Evolutionary conservation across 495 filamentous ascomycete genomes (phyloP).

Genomic region (Penicillium odoratum): DNA sequence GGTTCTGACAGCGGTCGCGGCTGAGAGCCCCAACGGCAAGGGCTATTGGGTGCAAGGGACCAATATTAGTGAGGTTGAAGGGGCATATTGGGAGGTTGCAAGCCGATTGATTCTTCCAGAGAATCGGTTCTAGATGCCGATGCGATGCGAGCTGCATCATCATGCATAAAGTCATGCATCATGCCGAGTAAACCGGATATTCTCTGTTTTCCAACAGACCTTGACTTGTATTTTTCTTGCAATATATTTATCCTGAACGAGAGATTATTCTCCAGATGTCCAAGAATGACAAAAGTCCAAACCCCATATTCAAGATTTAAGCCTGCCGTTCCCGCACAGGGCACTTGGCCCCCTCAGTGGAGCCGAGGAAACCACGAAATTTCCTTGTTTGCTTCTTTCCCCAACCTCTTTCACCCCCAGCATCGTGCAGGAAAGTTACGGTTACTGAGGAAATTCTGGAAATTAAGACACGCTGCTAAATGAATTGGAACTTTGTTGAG

Average conservation of each 20-base stretch:
- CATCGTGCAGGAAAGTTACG: conserved; percentile 8
- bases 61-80: conserved; percentile 24
- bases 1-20: conserved; percentile 15
- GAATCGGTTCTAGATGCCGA: conserved; percentile 19
- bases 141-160: neutral
- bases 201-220: too few species aligned
- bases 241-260: too few species aligned
- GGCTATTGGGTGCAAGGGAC: conserved; percentile 26
- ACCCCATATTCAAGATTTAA: neutral
- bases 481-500: too few species aligned
- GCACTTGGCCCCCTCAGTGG: conserved; percentile 21
- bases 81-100: conserved; percentile 20
- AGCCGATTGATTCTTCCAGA: conserved; percentile 19
- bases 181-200: too few species aligned
- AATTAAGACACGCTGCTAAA: neutral
- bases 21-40: conserved; percentile 20
- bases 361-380: neutral
- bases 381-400: conserved; percentile 1
- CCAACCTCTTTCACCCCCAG: conserved; percentile 5
- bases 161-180: too few species aligned
- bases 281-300: too few species aligned
- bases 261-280: too few species aligned
- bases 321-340: conserved; percentile 8
- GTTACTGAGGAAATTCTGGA: neutral
- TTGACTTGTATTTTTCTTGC: too few species aligned